Conservation (phyloP, 371 early-diverging fungal species). For the Mortierella sp. region DNA sequence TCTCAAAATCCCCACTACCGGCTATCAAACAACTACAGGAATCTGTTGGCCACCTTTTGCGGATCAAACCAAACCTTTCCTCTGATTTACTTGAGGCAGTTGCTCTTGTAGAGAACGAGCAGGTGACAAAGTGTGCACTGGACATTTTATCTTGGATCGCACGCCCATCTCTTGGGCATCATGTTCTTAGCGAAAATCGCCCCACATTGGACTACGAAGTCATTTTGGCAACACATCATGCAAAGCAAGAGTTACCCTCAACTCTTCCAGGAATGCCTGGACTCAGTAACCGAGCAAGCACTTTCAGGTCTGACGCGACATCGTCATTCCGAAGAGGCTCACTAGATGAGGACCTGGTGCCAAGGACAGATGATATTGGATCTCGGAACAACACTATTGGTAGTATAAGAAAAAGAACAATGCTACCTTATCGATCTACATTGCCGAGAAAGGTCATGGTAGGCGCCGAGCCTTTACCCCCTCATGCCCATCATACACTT, state of each 20-base stretch:
- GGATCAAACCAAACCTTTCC: conserved; percentile 63
- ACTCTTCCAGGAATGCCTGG: too few species aligned
- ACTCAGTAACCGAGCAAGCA: conserved; percentile 5
- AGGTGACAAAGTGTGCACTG: conserved; percentile 31
- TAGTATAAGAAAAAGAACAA: conserved; percentile 15
- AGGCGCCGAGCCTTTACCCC: conserved; percentile 8
- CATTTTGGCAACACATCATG: conserved; percentile 24
- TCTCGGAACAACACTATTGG: conserved; percentile 6
- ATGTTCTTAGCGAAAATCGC: conserved; percentile 60
- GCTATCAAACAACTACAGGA: conserved; percentile 60
- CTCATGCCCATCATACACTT: not conserved
- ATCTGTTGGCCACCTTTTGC: conserved; percentile 60
- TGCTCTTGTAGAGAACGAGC: conserved; percentile 53
- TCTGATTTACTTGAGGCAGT: conserved; percentile 65
- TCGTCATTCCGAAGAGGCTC: conserved; percentile 27
- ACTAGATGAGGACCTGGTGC: conserved; percentile 43
- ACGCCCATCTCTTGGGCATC: conserved; percentile 61
- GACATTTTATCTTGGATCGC: conserved; percentile 50
- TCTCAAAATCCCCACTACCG: conserved; percentile 33
- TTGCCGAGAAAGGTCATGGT: conserved; percentile 17
- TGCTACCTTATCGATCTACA: conserved; percentile 13
- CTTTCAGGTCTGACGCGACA: conserved; percentile 16
- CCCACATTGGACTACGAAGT: conserved; percentile 51
- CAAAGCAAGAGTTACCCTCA: conserved; percentile 3
- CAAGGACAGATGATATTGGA: conserved; percentile 19